Evolutionary conservation across 1,284 basidiomycete genomes (phyloP).

Genomic region (Ustilago lituana): DNA sequence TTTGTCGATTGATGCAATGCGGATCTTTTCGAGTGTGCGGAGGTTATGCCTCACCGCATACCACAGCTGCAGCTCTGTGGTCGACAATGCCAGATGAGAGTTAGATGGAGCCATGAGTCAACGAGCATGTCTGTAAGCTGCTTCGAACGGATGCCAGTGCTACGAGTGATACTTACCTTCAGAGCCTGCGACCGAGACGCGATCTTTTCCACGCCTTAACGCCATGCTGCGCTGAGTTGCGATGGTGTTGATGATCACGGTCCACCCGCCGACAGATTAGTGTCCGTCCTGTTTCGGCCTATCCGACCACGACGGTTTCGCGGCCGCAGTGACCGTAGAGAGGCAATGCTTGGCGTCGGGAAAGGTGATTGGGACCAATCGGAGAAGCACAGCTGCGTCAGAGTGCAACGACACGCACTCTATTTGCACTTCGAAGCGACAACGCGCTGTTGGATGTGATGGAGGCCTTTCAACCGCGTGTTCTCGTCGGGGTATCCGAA

Average conservation of each 20-base stretch:
- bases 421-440: no score
- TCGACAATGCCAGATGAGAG: not conserved
- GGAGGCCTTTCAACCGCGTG: slow-evolving; percentile 8
- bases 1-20: slow-evolving; percentile 44
- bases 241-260: no score
- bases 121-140: no score
- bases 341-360: not conserved
- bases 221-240: slow-evolving; percentile 28
- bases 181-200: slow-evolving; percentile 40
- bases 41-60: slow-evolving; percentile 57
- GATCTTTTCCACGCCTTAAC: slow-evolving; percentile 41
- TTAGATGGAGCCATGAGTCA: no score
- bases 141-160: no score
- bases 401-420: no score
- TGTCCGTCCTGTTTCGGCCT: not conserved
- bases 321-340: not conserved
- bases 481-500: slow-evolving; percentile 9
- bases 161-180: slow-evolving; percentile 29
- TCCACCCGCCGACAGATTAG: no score
- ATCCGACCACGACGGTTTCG: not conserved
- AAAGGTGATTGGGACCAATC: no score
- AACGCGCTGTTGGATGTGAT: slow-evolving; percentile 27
- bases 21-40: slow-evolving; percentile 55
- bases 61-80: slow-evolving; percentile 62
- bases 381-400: no score